Base-by-base conservation (phyloP, 768 basidiomycete genomes). In the Collybiopsis confluens region DNA sequence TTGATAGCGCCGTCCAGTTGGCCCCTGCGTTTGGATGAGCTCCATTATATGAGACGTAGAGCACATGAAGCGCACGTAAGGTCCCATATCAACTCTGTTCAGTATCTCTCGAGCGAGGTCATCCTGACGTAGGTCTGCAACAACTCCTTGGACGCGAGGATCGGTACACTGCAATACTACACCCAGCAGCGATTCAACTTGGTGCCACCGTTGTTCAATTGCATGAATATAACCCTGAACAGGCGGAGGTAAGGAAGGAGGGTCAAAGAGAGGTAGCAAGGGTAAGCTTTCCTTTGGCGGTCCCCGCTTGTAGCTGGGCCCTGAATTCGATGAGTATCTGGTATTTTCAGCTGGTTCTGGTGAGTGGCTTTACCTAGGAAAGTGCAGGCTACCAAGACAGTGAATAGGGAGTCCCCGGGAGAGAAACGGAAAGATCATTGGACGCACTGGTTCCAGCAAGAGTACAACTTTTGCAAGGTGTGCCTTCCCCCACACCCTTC, bases 161-260 rank as follows among this genome's bases (percentile, higher is more conserved):
- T 89, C 85, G 26, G 79, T 76, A 54, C 86, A 88, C 60, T 86
- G 81, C 46, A 94, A 74, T 48, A 95, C 76, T 11, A 87, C 85
- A 33, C 90, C 92, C 4, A 95, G 75, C n/a, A 95, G 71, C 11
- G 91, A 88, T 68, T 95, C 93, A 61, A 94, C 88, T 64, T 93
- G 89, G 61, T 95, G 92, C 83, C 92, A 88, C 61, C 92, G 71
- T 55, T 90, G 88, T 70, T 95, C 92, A 48, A 95, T 92, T 36
- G 92, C 92, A 65, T 93, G 89, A 46, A 95, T 93, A 65, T 95
- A 95, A 18, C 92, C 92, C 63, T 33, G 30, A 13, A 13, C 13
- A 33, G 13, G 30, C 13, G 30, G 30, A 33, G 13, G 30, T 33
- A 33, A 33, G 30, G 13, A 13, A 33, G 5, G 30, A 33, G 30